A percentile compares a stretch with the other conserved stretches of the same genome.
These are phyloP conservation scores for Sophora flavescens DNA, from an alignment of 306 rosid species.

Conservation along the genomic window DNA sequence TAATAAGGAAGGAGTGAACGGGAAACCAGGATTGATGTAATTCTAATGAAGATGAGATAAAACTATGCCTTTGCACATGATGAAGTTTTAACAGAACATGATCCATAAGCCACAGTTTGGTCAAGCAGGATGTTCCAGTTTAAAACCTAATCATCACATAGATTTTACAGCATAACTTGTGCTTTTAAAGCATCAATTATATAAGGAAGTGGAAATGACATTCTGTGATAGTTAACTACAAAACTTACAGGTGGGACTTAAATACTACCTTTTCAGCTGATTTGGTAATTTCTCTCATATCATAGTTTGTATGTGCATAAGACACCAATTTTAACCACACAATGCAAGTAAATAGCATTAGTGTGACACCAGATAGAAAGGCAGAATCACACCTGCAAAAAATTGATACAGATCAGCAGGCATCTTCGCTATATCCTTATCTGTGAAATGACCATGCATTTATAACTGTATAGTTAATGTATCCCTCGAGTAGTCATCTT, in stretches of 20 bases:
- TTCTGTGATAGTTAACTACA: constrained; percentile 29
- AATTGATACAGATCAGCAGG: constrained; percentile 25
- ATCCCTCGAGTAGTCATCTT: constrained; percentile 17
- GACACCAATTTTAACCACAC: constrained; percentile 94
- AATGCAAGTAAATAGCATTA: constrained; percentile 86
- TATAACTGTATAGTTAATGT: constrained; percentile 2
- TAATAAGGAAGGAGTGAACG: constrained; percentile 28
- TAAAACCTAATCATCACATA: constrained; percentile 19
- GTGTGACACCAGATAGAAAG: constrained; percentile 75
- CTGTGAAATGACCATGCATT: constrained; percentile 37
- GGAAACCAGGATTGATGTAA: constrained; percentile 4
- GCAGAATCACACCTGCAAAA: constrained; percentile 88
- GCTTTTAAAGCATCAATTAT: constrained; percentile 6
- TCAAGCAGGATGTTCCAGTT: constrained; percentile 23
- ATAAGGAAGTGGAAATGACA: constrained; percentile 28
- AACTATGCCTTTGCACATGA: constrained; percentile 27
- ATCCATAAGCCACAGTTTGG: constrained; percentile 26
- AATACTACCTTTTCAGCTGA: constrained; percentile 74
- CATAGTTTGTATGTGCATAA: constrained; percentile 86
- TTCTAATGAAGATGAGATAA: constrained; percentile 35
- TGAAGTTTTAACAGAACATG: constrained; percentile 18
- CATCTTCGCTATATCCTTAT: constrained; percentile 33
- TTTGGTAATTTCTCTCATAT: constrained; percentile 64
- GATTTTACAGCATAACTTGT: constrained; percentile 17
- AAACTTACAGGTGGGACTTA: constrained; percentile 36